Conservation (phyloP, 768 basidiomycete genomes). For the Clathrus columnatus region DNA sequence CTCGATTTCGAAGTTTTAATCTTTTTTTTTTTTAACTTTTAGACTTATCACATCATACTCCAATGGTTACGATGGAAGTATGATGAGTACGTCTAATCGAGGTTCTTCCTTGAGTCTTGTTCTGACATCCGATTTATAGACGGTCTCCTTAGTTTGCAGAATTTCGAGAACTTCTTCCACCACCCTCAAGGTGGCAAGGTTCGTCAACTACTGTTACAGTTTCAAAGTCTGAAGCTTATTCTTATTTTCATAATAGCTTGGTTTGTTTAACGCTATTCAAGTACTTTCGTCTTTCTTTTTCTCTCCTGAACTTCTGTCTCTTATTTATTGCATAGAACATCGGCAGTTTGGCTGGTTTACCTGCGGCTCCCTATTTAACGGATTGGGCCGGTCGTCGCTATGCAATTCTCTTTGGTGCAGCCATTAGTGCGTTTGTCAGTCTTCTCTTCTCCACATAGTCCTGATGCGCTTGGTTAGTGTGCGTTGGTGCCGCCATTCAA, state of each 20-base stretch:
- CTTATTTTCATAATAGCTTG: slow-evolving; percentile 13
- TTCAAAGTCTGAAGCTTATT: not conserved
- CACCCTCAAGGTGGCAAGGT: slow-evolving; percentile 19
- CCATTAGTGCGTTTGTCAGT: slow-evolving; percentile 15
- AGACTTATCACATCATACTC: slow-evolving; percentile 26
- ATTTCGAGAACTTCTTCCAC: slow-evolving; percentile 22
- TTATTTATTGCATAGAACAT: slow-evolving; percentile 20
- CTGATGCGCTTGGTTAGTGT: slow-evolving; percentile 1
- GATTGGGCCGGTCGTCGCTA: slow-evolving; percentile 43
- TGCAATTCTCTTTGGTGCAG: slow-evolving; percentile 44
- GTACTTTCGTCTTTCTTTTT: slow-evolving; percentile 1
- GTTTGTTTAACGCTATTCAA: slow-evolving; percentile 27
- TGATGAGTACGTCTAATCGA: slow-evolving; percentile 16
- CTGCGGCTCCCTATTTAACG: slow-evolving; percentile 41
- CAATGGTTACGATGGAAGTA: slow-evolving; percentile 26
- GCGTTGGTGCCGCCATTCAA: slow-evolving; percentile 7
- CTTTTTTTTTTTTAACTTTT: not conserved
- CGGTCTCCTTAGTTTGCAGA: slow-evolving; percentile 23
- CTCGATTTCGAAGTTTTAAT: not conserved
- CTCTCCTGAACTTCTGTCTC: not conserved
- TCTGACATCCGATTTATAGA: slow-evolving; percentile 9
- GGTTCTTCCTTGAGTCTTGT: not conserved
- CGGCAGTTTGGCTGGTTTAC: slow-evolving; percentile 47
- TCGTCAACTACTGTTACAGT: not conserved
- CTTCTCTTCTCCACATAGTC: not conserved